Evolutionary conservation across 345 rosid species (phyloP).

Genomic region (Eucalyptus polyanthemos): DNA sequence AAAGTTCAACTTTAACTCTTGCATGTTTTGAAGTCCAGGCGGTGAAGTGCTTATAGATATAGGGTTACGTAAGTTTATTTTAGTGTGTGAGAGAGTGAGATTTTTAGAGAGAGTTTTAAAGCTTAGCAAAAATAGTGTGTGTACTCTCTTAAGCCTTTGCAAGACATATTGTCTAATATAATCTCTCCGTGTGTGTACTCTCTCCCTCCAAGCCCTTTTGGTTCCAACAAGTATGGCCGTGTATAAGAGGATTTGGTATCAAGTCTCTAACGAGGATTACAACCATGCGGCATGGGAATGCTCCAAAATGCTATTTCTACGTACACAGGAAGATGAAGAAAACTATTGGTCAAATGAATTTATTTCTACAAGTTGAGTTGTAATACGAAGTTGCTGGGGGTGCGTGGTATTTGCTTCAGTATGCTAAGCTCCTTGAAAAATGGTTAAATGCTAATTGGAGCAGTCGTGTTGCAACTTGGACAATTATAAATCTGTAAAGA

Average conservation of each 20-base stretch:
- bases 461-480: background rate
- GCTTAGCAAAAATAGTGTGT: too few species aligned
- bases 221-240: too few species aligned
- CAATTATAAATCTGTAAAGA: background rate
- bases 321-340: background rate
- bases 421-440: background rate
- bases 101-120: too few species aligned
- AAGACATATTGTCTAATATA: too few species aligned
- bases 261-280: background rate
- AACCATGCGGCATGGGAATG: background rate
- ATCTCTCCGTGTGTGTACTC: too few species aligned
- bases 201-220: too few species aligned
- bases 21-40: too few species aligned
- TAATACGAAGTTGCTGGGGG: background rate
- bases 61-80: too few species aligned
- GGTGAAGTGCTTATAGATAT: too few species aligned
- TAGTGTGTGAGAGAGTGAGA: too few species aligned
- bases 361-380: background rate
- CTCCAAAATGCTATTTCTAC: background rate
- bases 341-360: background rate
- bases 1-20: too few species aligned
- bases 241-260: background rate
- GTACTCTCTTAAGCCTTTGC: too few species aligned
- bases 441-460: background rate
- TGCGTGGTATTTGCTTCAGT: rapidly evolving